Percentiles rank a stretch among this genome's conserved stretches.
phyloP scores from a whole-genome alignment of 495 filamentous ascomycete genomes.

The Penicillium samsonianum region DNA sequence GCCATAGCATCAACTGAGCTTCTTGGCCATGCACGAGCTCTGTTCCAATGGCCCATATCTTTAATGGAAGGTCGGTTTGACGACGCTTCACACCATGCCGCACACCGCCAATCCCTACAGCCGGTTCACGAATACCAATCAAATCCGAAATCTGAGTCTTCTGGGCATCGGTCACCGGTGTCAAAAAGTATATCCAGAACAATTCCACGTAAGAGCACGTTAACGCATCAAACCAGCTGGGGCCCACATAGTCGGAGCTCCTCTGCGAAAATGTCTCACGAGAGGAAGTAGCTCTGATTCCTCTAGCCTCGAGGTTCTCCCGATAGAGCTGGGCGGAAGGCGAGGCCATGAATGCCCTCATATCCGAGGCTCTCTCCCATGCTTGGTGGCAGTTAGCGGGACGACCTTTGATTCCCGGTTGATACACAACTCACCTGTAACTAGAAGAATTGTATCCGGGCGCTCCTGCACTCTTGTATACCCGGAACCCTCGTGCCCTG shows the following conservation, averaged over 20 bases:
- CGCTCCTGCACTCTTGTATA: slow-evolving; percentile 8
- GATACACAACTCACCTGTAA: slow-evolving; percentile 11
- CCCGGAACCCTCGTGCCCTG: slow-evolving; percentile 15
- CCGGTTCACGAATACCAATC: slow-evolving; percentile 8
- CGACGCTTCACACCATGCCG: background rate
- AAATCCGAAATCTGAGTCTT: slow-evolving; percentile 1
- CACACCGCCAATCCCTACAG: background rate
- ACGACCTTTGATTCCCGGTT: background rate
- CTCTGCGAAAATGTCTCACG: slow-evolving; percentile 6
- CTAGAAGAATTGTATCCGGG: slow-evolving; percentile 11
- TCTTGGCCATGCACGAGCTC: slow-evolving; percentile 14
- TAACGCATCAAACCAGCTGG: background rate
- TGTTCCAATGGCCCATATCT: slow-evolving; percentile 13
- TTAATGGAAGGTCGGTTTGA: background rate
- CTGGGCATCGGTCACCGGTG: slow-evolving; percentile 10
- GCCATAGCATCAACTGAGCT: slow-evolving; percentile 17
- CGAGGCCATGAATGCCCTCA: slow-evolving; percentile 14
- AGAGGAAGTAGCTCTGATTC: background rate
- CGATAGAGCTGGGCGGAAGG: slow-evolving; percentile 17
- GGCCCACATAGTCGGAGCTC: background rate
- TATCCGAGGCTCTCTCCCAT: slow-evolving; percentile 10
- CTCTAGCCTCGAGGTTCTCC: slow-evolving; percentile 9
- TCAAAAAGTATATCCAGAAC: slow-evolving; percentile 17
- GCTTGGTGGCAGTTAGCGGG: slow-evolving; percentile 8
- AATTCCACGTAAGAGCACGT: slow-evolving; percentile 10